Evolutionary conservation across 257 asterid genomes (phyloP), one percentile per base, ranked within the genome.

Genomic region (Nicotiana sylvestris): DNA sequence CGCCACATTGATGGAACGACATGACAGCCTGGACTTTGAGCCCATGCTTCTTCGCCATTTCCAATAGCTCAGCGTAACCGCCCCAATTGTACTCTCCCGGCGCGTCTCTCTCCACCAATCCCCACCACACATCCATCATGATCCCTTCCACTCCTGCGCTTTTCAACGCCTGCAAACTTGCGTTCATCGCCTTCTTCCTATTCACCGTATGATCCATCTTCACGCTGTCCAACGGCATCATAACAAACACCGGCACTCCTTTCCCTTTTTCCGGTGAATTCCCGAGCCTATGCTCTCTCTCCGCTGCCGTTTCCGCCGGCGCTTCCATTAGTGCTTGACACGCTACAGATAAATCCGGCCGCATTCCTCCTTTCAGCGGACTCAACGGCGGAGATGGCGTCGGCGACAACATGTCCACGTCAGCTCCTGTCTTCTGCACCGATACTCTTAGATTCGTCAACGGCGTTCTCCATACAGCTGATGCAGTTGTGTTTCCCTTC

Each of bases 111-210:
- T 96, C 99, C 67, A 96, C 98, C 87, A 96, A 82, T 8, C 98
- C 98, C 98, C 98, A 96, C 99, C 99, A 96, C 56, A 94, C 98
- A 77, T 96, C 99, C 98, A 96, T 92, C 99, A 96, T 96, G 49
- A 96, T 87, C 89, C 99, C 99, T 72, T 96, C 98, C 57, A 94
- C 99, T 0, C 99, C 98, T 0, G 98, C 95, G 66, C 97, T 96
- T 88, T 93, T 96, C 91, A 96, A 84, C 92, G 98, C 98, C 89
- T 89, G 95, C 85, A 96, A 82, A 84, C 98, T 96, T 72, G 98
- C 98, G 72, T 93, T 94, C 97, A 96, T 93, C 86, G 98, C 99
- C 91, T 96, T 94, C 87, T 86, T 96, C 89, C 98, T 66, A 66
- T 94, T 96, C 89, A 96, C 97, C 55, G 91, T 86, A 85, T 96